Evolutionary conservation across 306 rosid species (phyloP).

Genomic region (Quercus suber): DNA sequence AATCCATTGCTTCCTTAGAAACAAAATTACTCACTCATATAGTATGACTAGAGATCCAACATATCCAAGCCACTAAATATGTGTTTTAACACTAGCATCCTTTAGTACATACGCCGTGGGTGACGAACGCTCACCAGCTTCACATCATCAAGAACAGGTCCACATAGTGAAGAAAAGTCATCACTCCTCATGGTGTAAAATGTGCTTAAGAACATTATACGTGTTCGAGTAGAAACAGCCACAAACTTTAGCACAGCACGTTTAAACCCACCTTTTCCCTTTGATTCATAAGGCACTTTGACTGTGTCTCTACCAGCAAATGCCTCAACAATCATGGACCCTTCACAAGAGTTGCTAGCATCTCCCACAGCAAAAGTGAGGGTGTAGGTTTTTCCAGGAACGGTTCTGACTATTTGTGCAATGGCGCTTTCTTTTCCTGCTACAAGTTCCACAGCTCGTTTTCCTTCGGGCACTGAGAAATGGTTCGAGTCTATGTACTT

Average conservation of each 20-base stretch:
- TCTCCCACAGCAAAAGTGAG: constrained; percentile 83
- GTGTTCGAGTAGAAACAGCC: constrained; percentile 53
- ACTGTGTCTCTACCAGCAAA: constrained; percentile 70
- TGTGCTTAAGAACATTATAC: constrained; percentile 79
- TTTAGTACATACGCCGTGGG: constrained; percentile 16
- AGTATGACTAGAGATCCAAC: neutral
- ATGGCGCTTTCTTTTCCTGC: constrained; percentile 97
- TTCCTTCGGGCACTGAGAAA: constrained; percentile 77
- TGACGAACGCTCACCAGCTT: constrained; percentile 62
- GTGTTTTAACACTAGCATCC: neutral
- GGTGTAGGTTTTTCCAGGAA: constrained; percentile 62
- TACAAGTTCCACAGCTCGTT: constrained; percentile 74
- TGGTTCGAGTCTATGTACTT: constrained; percentile 80
- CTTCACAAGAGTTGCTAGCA: constrained; percentile 85
- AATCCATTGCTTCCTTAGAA: neutral
- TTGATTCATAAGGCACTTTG: constrained; percentile 85
- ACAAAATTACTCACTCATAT: neutral
- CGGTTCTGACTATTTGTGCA: constrained; percentile 79
- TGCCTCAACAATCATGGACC: constrained; percentile 86
- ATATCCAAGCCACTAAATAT: neutral
- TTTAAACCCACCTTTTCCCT: constrained; percentile 86
- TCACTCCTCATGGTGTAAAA: constrained; percentile 90
- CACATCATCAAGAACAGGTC: constrained; percentile 94
- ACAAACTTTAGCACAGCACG: constrained; percentile 69
- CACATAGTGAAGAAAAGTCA: constrained; percentile 89